Conservation (phyloP, 192 early-diverging fungal species). For the Lobosporangium transversale region DNA sequence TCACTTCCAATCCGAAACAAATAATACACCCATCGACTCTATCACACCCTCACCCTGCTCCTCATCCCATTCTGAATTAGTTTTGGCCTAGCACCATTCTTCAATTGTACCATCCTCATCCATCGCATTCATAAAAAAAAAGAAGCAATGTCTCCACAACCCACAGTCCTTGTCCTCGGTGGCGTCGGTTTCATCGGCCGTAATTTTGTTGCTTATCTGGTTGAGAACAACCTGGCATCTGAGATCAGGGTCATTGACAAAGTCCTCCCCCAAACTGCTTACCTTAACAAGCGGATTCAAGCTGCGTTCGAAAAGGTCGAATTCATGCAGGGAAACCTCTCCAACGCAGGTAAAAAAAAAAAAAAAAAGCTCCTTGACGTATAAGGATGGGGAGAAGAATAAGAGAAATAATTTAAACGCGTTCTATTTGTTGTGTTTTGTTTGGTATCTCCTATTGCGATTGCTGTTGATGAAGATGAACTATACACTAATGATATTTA, state of each 20-base stretch:
- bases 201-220: constrained; percentile 75
- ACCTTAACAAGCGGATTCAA: constrained; percentile 70
- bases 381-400: background rate
- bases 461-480: too few species aligned
- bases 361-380: background rate
- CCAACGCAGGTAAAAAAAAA: constrained; percentile 66
- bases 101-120: too few species aligned
- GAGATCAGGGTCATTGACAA: constrained; percentile 84
- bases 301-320: constrained; percentile 78
- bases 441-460: too few species aligned
- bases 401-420: background rate
- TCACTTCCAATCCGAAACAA: too few species aligned
- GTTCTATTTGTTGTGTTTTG: background rate
- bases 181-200: constrained; percentile 90
- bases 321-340: constrained; percentile 82
- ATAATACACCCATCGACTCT: background rate
- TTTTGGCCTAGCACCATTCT: too few species aligned
- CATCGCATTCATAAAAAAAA: too few species aligned
- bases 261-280: constrained; percentile 81
- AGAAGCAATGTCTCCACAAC: constrained; percentile 57
- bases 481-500: too few species aligned
- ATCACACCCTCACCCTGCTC: background rate
- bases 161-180: constrained; percentile 79
- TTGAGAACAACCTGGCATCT: constrained; percentile 71
- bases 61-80: background rate